Conservation (phyloP, 2,329 filamentous ascomycete species). For the Emydomyces testavorans region DNA sequence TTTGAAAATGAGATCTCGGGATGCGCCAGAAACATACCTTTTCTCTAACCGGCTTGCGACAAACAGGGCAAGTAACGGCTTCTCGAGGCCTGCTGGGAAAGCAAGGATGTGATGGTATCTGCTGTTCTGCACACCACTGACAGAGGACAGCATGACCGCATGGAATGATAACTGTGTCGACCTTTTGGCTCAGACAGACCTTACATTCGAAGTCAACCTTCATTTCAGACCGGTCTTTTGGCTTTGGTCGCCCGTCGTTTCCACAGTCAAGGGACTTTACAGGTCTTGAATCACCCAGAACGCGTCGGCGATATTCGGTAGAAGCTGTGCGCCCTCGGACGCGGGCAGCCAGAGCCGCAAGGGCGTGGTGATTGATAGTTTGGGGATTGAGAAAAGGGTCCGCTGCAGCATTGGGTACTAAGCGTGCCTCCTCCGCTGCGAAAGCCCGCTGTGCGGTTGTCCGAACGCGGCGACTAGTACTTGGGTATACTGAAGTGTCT, state of each 20-base stretch:
- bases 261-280: conserved; percentile 36
- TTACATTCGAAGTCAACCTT: conserved; percentile 42
- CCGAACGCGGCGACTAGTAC: not conserved
- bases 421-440: not conserved
- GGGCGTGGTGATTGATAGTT: not conserved
- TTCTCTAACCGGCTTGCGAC: conserved; percentile 21
- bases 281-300: not conserved
- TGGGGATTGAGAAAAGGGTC: too few species aligned
- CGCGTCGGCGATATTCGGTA: too few species aligned
- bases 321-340: too few species aligned
- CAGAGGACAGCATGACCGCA: conserved; percentile 47
- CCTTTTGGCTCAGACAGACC: conserved; percentile 43
- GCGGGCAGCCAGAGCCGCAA: not conserved
- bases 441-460: not conserved
- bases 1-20: not conserved
- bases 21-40: conserved; percentile 20
- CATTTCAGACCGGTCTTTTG: conserved; percentile 40
- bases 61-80: conserved; percentile 22
- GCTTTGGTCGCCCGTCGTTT: conserved; percentile 37
- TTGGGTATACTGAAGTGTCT: not conserved
- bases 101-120: conserved; percentile 40
- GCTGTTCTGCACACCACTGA: conserved; percentile 44
- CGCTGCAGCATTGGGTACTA: not conserved
- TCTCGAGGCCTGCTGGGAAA: conserved; percentile 23
- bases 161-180: conserved; percentile 42